These are phyloP conservation scores for Penicillium vulpinum DNA, from an alignment of 2,329 filamentous ascomycete genomes.

Conservation along the genomic window DNA sequence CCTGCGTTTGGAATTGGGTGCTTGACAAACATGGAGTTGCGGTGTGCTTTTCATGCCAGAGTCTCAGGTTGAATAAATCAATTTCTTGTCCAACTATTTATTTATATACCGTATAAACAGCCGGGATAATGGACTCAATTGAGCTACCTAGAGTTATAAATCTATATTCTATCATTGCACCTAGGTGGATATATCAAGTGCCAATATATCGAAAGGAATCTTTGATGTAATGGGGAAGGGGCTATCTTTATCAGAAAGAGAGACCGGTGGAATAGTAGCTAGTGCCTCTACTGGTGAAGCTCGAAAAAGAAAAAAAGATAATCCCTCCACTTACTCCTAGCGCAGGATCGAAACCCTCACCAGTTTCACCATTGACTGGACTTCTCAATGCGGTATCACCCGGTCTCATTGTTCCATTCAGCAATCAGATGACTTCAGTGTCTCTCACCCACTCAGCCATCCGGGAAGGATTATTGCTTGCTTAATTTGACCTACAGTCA, in stretches of 20 bases:
- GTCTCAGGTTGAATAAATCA: neutral
- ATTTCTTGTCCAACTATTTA: neutral
- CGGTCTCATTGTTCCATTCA: neutral
- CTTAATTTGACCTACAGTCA: too few species aligned
- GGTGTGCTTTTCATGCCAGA: constrained; percentile 23
- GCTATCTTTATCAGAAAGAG: too few species aligned
- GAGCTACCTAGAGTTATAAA: neutral
- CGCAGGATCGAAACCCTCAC: neutral
- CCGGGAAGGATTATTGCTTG: constrained; percentile 1
- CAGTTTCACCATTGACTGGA: neutral
- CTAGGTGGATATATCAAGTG: too few species aligned
- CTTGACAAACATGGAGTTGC: constrained; percentile 65
- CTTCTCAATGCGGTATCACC: constrained; percentile 2
- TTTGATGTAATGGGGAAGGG: too few species aligned
- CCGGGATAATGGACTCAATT: neutral
- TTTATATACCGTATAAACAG: neutral
- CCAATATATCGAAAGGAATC: too few species aligned
- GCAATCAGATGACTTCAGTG: neutral
- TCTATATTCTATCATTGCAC: neutral
- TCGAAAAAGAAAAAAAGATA: neutral
- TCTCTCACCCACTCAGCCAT: constrained; percentile 4
- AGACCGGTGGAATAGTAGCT: too few species aligned
- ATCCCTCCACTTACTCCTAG: neutral
- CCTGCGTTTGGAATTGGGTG: constrained; percentile 85
- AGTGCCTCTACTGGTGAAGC: neutral